Conservation (phyloP, 2,329 filamentous ascomycete species). For the Pyrenophora seminiperda region DNA sequence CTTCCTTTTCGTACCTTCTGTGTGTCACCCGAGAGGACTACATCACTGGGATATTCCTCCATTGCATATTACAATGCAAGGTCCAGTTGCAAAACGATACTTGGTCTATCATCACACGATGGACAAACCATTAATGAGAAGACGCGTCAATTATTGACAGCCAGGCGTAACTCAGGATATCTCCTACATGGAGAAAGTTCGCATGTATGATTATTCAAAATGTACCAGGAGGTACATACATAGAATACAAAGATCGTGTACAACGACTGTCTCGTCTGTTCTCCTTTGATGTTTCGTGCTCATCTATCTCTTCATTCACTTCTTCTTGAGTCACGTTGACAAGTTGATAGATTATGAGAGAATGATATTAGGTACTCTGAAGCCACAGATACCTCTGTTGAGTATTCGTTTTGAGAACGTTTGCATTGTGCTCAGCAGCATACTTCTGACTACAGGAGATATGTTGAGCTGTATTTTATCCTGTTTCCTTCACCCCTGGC, state of each 20-base stretch:
- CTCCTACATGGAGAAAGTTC: neutral
- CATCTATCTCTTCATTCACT: neutral
- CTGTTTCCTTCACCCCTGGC: too few relatives aligned
- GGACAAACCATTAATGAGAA: neutral
- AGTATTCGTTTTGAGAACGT: too few relatives aligned
- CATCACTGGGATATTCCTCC: neutral
- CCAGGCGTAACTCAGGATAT: neutral
- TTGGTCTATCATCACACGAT: too few relatives aligned
- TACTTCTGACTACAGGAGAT: too few relatives aligned
- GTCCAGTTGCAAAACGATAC: neutral
- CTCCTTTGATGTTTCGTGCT: neutral
- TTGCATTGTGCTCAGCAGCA: too few relatives aligned
- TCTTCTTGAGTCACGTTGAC: too few relatives aligned
- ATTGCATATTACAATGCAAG: conserved; percentile 1
- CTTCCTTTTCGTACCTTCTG: conserved; percentile 1
- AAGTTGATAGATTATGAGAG: too few relatives aligned
- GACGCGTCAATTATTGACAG: neutral
- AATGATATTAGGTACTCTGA: too few relatives aligned
- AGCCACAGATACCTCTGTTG: too few relatives aligned
- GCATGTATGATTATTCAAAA: conserved; percentile 1
- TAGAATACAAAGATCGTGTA: neutral
- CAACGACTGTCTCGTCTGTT: neutral
- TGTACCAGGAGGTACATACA: neutral
- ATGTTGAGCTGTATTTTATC: too few relatives aligned
- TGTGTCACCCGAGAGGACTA: neutral